phyloP scores from a whole-genome alignment of 768 basidiomycete species.

The Pulveroboletus sp. region DNA sequence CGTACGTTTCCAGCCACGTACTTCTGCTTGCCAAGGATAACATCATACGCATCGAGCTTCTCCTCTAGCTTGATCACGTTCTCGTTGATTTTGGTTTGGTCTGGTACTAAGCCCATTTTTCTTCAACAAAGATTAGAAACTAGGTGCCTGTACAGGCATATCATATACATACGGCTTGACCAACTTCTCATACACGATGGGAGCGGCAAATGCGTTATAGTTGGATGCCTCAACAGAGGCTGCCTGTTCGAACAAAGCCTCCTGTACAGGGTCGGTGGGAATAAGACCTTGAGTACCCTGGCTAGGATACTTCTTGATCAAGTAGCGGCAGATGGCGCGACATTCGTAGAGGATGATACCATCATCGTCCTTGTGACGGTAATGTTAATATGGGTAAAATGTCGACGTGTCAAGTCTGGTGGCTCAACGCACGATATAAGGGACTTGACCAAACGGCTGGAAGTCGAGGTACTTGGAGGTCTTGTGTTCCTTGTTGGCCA shows the following conservation, averaged over 20 bases:
- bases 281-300: slow-evolving; percentile 46
- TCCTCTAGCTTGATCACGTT: slow-evolving; percentile 18
- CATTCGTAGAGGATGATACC: slow-evolving; percentile 61
- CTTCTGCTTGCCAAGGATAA: slow-evolving; percentile 48
- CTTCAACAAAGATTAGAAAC: slow-evolving; percentile 5
- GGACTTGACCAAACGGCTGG: slow-evolving; percentile 59
- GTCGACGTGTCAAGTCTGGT: too few species aligned
- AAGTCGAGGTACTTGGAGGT: slow-evolving; percentile 35
- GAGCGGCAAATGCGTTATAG: slow-evolving; percentile 41
- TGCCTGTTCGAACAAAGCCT: slow-evolving; percentile 31
- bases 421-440: slow-evolving; percentile 34
- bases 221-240: slow-evolving; percentile 45
- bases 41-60: slow-evolving; percentile 49
- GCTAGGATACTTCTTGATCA: slow-evolving; percentile 48
- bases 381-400: too few species aligned
- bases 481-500: slow-evolving; percentile 45
- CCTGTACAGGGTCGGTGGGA: slow-evolving; percentile 38
- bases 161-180: slow-evolving; percentile 42
- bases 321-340: slow-evolving; percentile 57
- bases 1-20: slow-evolving; percentile 56
- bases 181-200: slow-evolving; percentile 44
- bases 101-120: slow-evolving; percentile 13
- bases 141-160: too few species aligned
- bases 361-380: slow-evolving; percentile 44
- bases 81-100: slow-evolving; percentile 18